A percentile compares a stretch with the other conserved stretches of the same genome.
These are phyloP conservation scores for Fusarium lateritium DNA, from an alignment of 2,329 filamentous ascomycete species.

Conservation along the genomic window DNA sequence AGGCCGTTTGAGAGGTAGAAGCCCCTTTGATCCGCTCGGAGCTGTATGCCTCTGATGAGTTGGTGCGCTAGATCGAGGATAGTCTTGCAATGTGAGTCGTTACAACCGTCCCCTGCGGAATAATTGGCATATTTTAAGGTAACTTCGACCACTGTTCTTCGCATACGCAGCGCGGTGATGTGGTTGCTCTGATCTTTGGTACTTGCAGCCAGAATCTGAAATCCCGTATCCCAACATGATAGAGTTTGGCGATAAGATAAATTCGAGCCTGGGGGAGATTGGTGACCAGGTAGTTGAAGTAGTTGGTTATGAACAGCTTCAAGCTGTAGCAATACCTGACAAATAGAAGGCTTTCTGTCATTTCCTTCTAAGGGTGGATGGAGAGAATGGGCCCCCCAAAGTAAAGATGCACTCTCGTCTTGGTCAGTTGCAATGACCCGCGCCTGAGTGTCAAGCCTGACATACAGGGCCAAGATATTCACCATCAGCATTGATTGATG, in stretches of 20 bases:
- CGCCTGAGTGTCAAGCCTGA: background rate
- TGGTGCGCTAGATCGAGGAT: background rate
- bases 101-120: rapidly evolving
- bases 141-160: background rate
- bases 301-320: background rate
- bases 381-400: background rate
- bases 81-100: background rate
- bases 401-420: rapidly evolving
- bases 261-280: rapidly evolving
- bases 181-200: background rate
- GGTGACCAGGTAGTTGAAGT: rapidly evolving
- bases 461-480: background rate
- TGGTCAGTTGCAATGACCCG: background rate
- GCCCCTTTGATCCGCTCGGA: rapidly evolving
- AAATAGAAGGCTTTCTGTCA: rapidly evolving
- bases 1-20: background rate
- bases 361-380: rapidly evolving
- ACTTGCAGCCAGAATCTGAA: rapidly evolving
- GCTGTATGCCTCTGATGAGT: rapidly evolving
- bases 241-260: rapidly evolving
- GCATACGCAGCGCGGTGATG: background rate
- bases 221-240: background rate
- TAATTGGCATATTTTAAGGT: rapidly evolving
- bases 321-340: background rate
- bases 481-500: background rate